Evolutionary conservation across 768 basidiomycete species (phyloP).

Genomic region (Tricholoma matsutake): DNA sequence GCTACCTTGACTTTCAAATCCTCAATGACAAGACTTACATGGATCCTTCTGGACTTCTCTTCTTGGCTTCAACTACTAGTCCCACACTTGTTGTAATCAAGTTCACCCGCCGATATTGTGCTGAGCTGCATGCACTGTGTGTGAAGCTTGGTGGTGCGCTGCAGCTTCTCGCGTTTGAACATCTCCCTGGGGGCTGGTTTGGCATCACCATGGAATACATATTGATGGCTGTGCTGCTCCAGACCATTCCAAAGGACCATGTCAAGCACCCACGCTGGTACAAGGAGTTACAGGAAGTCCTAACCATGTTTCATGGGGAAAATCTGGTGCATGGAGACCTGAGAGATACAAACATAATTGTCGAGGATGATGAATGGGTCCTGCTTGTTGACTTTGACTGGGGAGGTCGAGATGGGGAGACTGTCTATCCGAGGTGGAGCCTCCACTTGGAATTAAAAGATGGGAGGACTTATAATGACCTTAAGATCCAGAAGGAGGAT

Average conservation of each 20-base stretch:
- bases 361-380: conserved; percentile 5
- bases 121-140: conserved; percentile 21
- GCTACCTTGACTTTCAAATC: not conserved
- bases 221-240: conserved; percentile 5
- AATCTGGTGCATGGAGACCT: not conserved
- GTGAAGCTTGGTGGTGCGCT: conserved; percentile 21
- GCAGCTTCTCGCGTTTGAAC: conserved; percentile 18
- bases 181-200: conserved; percentile 26
- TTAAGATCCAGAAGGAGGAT: conserved; percentile 12
- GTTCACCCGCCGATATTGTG: conserved; percentile 18
- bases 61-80: not conserved
- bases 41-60: conserved; percentile 7
- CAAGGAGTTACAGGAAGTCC: not conserved
- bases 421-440: conserved; percentile 9
- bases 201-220: conserved; percentile 24
- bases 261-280: not conserved
- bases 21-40: conserved; percentile 7
- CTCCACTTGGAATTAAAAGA: conserved; percentile 9
- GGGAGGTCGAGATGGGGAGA: conserved; percentile 14
- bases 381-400: conserved; percentile 16
- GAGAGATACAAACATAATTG: not conserved
- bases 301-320: not conserved
- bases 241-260: not conserved
- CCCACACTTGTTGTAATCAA: conserved; percentile 17
- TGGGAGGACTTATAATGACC: conserved; percentile 3